Percentiles rank a stretch among this genome's conserved stretches.
These are phyloP conservation scores for Roridomyces roridus DNA, from an alignment of 768 basidiomycete genomes.

Conservation along the genomic window DNA sequence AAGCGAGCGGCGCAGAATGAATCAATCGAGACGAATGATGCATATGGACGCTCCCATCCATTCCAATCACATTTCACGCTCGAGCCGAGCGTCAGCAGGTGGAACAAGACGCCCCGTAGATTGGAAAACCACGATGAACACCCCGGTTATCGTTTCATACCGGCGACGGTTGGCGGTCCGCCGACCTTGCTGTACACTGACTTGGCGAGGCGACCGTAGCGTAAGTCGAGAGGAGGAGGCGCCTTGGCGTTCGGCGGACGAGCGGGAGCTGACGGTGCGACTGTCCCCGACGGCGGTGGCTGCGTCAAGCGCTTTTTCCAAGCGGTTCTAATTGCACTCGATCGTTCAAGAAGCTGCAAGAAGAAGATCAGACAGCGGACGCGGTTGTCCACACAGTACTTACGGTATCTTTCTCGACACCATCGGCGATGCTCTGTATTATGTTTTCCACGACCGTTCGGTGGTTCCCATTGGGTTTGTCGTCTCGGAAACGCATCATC, in stretches of 20 bases:
- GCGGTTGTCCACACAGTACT: constrained; percentile 37
- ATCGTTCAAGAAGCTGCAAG: constrained; percentile 71
- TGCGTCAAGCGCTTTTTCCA: constrained; percentile 74
- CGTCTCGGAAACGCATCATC: constrained; percentile 92
- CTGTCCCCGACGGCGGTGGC: constrained; percentile 33
- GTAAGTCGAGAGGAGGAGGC: constrained; percentile 44
- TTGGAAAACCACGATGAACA: background rate
- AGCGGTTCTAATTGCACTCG: constrained; percentile 65
- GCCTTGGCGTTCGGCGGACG: constrained; percentile 28
- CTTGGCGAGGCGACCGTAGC: constrained; percentile 69
- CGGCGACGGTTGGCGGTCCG: constrained; percentile 65
- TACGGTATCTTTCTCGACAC: constrained; percentile 89
- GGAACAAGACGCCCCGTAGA: constrained; percentile 10
- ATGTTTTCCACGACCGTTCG: constrained; percentile 85
- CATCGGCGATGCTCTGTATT: constrained; percentile 90
- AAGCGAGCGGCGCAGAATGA: background rate
- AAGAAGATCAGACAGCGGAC: no score
- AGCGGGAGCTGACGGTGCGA: constrained; percentile 30
- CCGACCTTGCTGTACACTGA: constrained; percentile 79
- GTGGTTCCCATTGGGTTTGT: constrained; percentile 94
- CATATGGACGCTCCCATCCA: constrained; percentile 13
- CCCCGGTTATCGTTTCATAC: constrained; percentile 51
- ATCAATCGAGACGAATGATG: background rate
- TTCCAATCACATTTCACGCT: constrained; percentile 16
- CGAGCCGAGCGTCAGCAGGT: constrained; percentile 13